Evolutionary conservation across 192 early-diverging fungal genomes (phyloP).

Genomic region (Spizellomyces punctatus): DNA sequence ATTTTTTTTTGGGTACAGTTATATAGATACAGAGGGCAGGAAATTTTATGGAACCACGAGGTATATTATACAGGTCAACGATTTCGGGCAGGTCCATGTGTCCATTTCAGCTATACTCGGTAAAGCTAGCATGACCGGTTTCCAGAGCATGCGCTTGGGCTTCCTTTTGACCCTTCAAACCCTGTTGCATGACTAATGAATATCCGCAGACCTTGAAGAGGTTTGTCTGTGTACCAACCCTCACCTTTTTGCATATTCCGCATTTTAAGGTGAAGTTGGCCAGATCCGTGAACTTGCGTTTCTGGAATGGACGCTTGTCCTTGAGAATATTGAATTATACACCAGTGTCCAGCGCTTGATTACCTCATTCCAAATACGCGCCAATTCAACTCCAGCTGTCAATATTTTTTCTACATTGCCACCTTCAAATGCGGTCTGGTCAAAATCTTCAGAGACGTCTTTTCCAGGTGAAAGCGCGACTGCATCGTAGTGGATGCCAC

Average conservation of each 20-base stretch:
- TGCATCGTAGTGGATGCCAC: slow-evolving; percentile 78
- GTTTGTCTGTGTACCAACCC: background rate
- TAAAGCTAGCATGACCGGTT: slow-evolving; percentile 52
- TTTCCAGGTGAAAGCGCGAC: slow-evolving; percentile 63
- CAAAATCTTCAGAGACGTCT: slow-evolving; percentile 65
- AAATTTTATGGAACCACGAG: no score
- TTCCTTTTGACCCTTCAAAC: slow-evolving; percentile 59
- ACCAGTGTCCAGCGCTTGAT: background rate
- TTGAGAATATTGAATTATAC: background rate
- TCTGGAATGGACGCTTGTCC: slow-evolving; percentile 32
- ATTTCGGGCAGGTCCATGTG: background rate
- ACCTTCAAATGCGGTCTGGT: slow-evolving; percentile 67
- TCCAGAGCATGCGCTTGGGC: slow-evolving; percentile 62
- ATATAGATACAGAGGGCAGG: no score
- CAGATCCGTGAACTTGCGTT: slow-evolving; percentile 74
- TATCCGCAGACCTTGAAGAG: background rate
- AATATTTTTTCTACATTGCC: slow-evolving; percentile 29
- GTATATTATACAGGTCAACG: no score
- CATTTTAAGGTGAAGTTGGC: slow-evolving; percentile 73
- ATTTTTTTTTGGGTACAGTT: no score
- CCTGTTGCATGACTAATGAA: background rate
- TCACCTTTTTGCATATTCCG: slow-evolving; percentile 53
- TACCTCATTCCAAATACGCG: slow-evolving; percentile 46
- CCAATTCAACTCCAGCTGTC: slow-evolving; percentile 43
- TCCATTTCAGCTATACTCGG: slow-evolving; percentile 34